phyloP scores from a whole-genome alignment of 2,329 filamentous ascomycete species.

The Xylariaceae sp. region DNA sequence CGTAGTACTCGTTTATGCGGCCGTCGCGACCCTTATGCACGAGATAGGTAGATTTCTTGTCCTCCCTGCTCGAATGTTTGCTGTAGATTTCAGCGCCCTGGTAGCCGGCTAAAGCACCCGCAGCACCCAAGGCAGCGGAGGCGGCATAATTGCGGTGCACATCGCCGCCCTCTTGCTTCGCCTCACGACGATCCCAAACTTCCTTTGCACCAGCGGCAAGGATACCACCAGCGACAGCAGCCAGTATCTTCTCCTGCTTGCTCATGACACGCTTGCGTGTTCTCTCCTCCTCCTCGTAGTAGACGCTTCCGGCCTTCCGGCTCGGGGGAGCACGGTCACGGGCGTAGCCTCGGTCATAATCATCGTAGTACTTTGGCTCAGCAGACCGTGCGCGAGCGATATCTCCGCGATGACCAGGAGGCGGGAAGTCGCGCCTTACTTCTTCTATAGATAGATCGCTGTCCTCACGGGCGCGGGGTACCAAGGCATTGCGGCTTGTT shows the following conservation, averaged over 20 bases:
- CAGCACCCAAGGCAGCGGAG: slow-evolving; percentile 59
- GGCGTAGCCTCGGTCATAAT: slow-evolving; percentile 33
- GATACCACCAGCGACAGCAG: slow-evolving; percentile 61
- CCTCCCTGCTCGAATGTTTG: slow-evolving; percentile 54
- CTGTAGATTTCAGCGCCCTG: slow-evolving; percentile 60
- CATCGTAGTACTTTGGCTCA: slow-evolving; percentile 57
- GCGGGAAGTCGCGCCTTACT: slow-evolving; percentile 78
- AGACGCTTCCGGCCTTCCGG: slow-evolving; percentile 47
- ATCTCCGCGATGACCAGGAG: slow-evolving; percentile 55
- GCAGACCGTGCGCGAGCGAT: slow-evolving; percentile 61
- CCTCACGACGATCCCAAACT: slow-evolving; percentile 60
- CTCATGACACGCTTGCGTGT: slow-evolving; percentile 50
- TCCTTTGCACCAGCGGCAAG: slow-evolving; percentile 64
- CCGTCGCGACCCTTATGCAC: slow-evolving; percentile 53
- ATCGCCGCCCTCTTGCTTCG: slow-evolving; percentile 44
- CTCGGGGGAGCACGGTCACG: slow-evolving; percentile 42
- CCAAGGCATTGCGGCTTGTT: slow-evolving; percentile 45
- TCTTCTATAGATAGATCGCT: slow-evolving; percentile 76
- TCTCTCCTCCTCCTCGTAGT: slow-evolving; percentile 57
- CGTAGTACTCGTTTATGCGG: slow-evolving; percentile 51
- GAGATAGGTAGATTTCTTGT: slow-evolving; percentile 51
- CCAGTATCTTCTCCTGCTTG: slow-evolving; percentile 63
- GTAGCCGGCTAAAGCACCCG: slow-evolving; percentile 61
- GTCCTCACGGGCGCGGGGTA: slow-evolving; percentile 63
- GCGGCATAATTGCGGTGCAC: slow-evolving; percentile 56